Percentiles rank a stretch among this genome's conserved stretches.
These are phyloP conservation scores for Astragalus membranaceus DNA, from an alignment of 306 rosid species.

Conservation along the genomic window DNA sequence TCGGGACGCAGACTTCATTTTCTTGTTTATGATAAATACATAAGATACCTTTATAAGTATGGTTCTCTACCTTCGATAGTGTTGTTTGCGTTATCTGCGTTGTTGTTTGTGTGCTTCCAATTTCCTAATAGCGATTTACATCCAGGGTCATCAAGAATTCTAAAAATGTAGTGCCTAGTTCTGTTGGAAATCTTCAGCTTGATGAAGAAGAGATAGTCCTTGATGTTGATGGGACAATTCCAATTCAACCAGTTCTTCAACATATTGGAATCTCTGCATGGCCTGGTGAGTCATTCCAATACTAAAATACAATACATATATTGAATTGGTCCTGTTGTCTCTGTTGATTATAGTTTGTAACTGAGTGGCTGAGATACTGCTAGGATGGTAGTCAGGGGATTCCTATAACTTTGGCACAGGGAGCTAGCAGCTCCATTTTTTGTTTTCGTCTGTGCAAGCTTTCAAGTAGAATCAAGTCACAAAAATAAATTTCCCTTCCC, in stretches of 20 bases:
- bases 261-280: slow-evolving; percentile 86
- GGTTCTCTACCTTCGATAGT: slow-evolving; percentile 18
- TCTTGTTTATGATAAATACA: slow-evolving; percentile 80
- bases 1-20: slow-evolving; percentile 67
- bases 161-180: slow-evolving; percentile 39
- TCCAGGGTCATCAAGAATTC: slow-evolving; percentile 68
- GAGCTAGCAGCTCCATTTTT: background rate
- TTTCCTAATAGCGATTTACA: background rate
- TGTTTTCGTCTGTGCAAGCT: background rate
- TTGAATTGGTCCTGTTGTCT: background rate
- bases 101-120: slow-evolving; percentile 2
- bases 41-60: slow-evolving; percentile 75
- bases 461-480: slow-evolving; percentile 8
- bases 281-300: slow-evolving; percentile 65
- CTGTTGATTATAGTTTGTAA: background rate
- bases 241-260: slow-evolving; percentile 92
- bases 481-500: background rate
- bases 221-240: slow-evolving; percentile 82
- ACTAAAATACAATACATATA: background rate
- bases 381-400: background rate
- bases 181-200: slow-evolving; percentile 63
- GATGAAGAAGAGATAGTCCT: slow-evolving; percentile 71
- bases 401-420: slow-evolving; percentile 4
- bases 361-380: slow-evolving; percentile 10
- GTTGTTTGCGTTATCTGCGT: slow-evolving; percentile 1